These are phyloP conservation scores for Oleoguttula mirabilis DNA, from an alignment of 495 filamentous ascomycete genomes.

Conservation along the genomic window DNA sequence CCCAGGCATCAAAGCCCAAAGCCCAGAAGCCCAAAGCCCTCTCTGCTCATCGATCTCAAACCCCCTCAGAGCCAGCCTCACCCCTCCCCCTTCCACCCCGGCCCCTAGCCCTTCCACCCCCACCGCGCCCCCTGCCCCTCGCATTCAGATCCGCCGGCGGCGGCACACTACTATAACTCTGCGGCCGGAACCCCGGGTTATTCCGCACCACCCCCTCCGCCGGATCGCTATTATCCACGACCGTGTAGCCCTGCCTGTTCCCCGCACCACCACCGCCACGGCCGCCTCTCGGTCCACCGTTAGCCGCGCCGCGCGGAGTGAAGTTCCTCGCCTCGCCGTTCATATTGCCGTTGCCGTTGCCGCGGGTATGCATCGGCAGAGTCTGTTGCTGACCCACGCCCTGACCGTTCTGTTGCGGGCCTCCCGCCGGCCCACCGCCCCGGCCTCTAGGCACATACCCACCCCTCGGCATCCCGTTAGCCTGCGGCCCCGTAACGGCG, in stretches of 20 bases:
- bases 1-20: too few relatives aligned
- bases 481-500: slow-evolving; percentile 41
- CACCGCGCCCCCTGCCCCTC: slow-evolving; percentile 34
- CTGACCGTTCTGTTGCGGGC: slow-evolving; percentile 8
- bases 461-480: slow-evolving; percentile 27
- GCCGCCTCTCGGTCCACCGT: slow-evolving; percentile 4
- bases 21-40: too few relatives aligned
- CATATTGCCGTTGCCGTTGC: slow-evolving; percentile 11
- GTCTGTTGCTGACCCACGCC: slow-evolving; percentile 19
- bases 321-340: slow-evolving; percentile 15
- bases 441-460: slow-evolving; percentile 20
- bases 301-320: slow-evolving; percentile 14
- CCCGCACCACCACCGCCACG: slow-evolving; percentile 18
- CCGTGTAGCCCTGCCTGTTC: slow-evolving; percentile 40
- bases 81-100: slow-evolving; percentile 13
- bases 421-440: slow-evolving; percentile 17
- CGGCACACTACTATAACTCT: slow-evolving; percentile 61
- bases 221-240: slow-evolving; percentile 41
- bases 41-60: too few relatives aligned
- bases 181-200: slow-evolving; percentile 44
- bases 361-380: slow-evolving; percentile 19
- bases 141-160: slow-evolving; percentile 59
- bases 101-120: slow-evolving; percentile 20
- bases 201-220: slow-evolving; percentile 38
- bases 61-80: too few relatives aligned